Percentiles rank a stretch among this genome's conserved stretches.
Evolutionary conservation across 768 basidiomycete genomes (phyloP).

Genomic region (Strobilomyces echinocephalus): DNA sequence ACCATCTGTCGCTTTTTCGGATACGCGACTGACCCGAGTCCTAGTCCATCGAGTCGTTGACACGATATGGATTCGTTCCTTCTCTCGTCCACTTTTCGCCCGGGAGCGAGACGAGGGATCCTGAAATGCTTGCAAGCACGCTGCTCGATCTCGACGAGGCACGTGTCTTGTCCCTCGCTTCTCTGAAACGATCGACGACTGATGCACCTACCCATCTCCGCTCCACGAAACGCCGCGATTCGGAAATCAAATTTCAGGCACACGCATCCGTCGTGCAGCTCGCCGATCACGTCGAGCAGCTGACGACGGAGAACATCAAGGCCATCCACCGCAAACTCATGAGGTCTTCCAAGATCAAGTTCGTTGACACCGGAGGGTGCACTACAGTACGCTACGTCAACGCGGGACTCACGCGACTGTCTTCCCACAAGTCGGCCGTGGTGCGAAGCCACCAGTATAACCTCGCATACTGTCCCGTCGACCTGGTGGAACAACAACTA

Average conservation of each 20-base stretch:
- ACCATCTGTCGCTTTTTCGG: neutral
- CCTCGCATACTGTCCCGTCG: slow-evolving; percentile 30
- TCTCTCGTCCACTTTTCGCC: slow-evolving; percentile 22
- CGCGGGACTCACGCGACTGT: slow-evolving; percentile 26
- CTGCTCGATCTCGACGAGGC: slow-evolving; percentile 28
- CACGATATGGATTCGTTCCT: slow-evolving; percentile 23
- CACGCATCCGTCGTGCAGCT: slow-evolving; percentile 21
- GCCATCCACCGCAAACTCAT: slow-evolving; percentile 27
- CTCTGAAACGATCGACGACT: neutral
- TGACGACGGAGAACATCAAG: slow-evolving; percentile 29
- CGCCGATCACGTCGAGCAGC: slow-evolving; percentile 21
- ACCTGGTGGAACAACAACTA: slow-evolving; percentile 29
- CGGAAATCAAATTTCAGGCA: slow-evolving; percentile 14
- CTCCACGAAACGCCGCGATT: neutral
- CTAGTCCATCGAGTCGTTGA: slow-evolving; percentile 26
- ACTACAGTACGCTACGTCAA: slow-evolving; percentile 24
- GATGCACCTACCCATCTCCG: neutral
- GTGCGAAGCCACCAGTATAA: slow-evolving; percentile 32
- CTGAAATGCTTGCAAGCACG: slow-evolving; percentile 16
- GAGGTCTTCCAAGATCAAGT: slow-evolving; percentile 29
- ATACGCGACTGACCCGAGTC: neutral
- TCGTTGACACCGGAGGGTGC: slow-evolving; percentile 11
- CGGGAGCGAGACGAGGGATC: slow-evolving; percentile 23
- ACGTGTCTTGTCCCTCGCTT: neutral
- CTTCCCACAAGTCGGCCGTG: slow-evolving; percentile 27